Percentiles rank a stretch among this genome's conserved stretches.
phyloP scores from a whole-genome alignment of 768 basidiomycete genomes.

The Lactarius hengduanensis region DNA sequence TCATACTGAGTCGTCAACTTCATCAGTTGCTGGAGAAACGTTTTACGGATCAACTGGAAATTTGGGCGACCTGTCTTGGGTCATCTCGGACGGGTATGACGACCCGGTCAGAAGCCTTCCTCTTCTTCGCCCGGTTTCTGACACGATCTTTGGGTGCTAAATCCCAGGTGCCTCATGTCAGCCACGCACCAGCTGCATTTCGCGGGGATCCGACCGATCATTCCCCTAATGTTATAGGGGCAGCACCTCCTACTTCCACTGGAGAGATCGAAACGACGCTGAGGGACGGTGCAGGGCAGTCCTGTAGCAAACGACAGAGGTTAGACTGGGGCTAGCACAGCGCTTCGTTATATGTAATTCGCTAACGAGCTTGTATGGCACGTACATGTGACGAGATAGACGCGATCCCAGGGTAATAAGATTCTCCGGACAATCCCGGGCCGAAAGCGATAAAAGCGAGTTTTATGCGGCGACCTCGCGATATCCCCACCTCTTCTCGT shows the following conservation, averaged over 20 bases:
- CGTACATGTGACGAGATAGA: not conserved
- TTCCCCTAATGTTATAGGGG: slow-evolving; percentile 14
- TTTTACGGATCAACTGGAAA: slow-evolving; percentile 8
- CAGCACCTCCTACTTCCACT: not conserved
- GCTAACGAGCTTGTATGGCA: not conserved
- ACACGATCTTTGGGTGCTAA: slow-evolving; percentile 1
- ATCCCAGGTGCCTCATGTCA: slow-evolving; percentile 14
- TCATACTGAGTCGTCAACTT: slow-evolving; percentile 1
- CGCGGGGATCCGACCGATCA: slow-evolving; percentile 12
- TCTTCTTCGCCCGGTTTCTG: slow-evolving; percentile 11
- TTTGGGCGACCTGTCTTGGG: slow-evolving; percentile 27
- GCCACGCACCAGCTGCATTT: slow-evolving; percentile 5
- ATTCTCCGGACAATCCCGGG: slow-evolving; percentile 13
- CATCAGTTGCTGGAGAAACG: slow-evolving; percentile 1
- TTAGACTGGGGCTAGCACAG: slow-evolving; percentile 3
- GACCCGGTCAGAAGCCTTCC: slow-evolving; percentile 19
- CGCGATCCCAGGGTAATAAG: too few species aligned
- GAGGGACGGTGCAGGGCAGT: slow-evolving; percentile 7
- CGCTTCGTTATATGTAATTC: not conserved
- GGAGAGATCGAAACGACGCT: not conserved
- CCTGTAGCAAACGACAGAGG: slow-evolving; percentile 12
- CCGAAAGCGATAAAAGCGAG: slow-evolving; percentile 1
- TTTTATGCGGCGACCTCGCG: not conserved
- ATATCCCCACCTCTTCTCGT: slow-evolving; percentile 9
- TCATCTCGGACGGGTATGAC: slow-evolving; percentile 24